phyloP scores from a whole-genome alignment of 2,329 filamentous ascomycete genomes.

The Ophiosphaerella narmari region DNA sequence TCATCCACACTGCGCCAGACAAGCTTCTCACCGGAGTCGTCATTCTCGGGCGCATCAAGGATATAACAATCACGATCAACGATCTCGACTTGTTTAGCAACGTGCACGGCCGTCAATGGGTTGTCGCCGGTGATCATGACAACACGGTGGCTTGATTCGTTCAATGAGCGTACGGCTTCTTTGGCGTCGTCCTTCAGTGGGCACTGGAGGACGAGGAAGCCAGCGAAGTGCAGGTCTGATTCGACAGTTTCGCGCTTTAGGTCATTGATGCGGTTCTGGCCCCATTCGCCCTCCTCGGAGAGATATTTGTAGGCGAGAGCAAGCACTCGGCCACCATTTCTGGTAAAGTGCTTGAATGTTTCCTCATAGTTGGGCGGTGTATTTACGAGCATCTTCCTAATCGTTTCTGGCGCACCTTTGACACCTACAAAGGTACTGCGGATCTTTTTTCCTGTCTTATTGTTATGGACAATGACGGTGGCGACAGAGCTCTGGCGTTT shows the following conservation, averaged over 20 bases:
- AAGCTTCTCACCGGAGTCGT: slow-evolving; percentile 76
- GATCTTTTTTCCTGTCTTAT: slow-evolving; percentile 72
- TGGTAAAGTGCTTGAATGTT: slow-evolving; percentile 97
- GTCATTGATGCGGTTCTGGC: slow-evolving; percentile 85
- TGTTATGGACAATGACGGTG: slow-evolving; percentile 74
- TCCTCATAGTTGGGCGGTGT: slow-evolving; percentile 91
- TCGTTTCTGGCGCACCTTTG: slow-evolving; percentile 97
- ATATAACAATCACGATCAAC: slow-evolving; percentile 95
- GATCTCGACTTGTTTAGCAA: slow-evolving; percentile 94
- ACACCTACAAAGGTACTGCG: slow-evolving; percentile 91
- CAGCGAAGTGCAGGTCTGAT: slow-evolving; percentile 81
- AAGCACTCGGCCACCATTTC: slow-evolving; percentile 91
- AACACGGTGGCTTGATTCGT: slow-evolving; percentile 96
- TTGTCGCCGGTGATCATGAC: slow-evolving; percentile 99
- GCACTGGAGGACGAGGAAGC: slow-evolving; percentile 93
- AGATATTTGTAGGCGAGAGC: slow-evolving; percentile 94
- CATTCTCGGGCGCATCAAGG: slow-evolving; percentile 90
- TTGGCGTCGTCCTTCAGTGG: slow-evolving; percentile 96
- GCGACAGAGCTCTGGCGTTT: slow-evolving; percentile 97
- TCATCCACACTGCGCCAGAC: slow-evolving; percentile 97
- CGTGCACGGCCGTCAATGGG: slow-evolving; percentile 92
- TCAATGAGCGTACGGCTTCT: slow-evolving; percentile 92
- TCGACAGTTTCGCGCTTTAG: slow-evolving; percentile 93
- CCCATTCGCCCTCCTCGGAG: slow-evolving; percentile 78
- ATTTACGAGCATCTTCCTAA: slow-evolving; percentile 85